Evolutionary conservation across 2,329 filamentous ascomycete species (phyloP).

Genomic region (Fusarium incarnatum): DNA sequence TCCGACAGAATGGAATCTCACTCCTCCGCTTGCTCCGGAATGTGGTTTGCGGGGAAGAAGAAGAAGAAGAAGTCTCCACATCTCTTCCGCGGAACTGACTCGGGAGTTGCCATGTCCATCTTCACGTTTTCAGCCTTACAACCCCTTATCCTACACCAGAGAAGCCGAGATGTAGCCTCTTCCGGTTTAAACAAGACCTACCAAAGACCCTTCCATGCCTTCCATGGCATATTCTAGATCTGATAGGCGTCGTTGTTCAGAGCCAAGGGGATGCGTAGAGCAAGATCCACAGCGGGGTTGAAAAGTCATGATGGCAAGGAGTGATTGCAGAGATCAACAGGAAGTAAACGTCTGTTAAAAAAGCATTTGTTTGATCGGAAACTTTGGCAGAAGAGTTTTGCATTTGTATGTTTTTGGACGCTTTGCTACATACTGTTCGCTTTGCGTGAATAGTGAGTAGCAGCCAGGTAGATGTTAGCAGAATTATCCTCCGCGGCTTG

Average conservation of each 20-base stretch:
- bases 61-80: slow-evolving; percentile 19
- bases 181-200: background rate
- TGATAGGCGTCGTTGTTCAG: background rate
- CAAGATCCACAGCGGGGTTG: background rate
- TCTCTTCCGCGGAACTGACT: slow-evolving; percentile 5
- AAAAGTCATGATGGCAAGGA: background rate
- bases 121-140: background rate
- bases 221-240: background rate
- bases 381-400: too few relatives aligned
- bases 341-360: background rate
- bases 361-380: background rate
- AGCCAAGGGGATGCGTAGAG: background rate
- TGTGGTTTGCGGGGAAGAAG: slow-evolving; percentile 25
- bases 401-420: accelerated
- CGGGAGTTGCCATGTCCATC: slow-evolving; percentile 3
- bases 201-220: background rate
- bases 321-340: background rate
- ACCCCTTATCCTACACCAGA: background rate
- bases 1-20: background rate
- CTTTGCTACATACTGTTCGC: background rate
- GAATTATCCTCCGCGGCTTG: too few relatives aligned
- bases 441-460: background rate
- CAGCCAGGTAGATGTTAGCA: too few relatives aligned
- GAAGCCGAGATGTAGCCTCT: background rate
- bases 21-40: background rate